Evolutionary conservation across 1,284 basidiomycete species (phyloP), one percentile per base, ranked within the genome.

Genomic region (Leucoagaricus sp.): DNA sequence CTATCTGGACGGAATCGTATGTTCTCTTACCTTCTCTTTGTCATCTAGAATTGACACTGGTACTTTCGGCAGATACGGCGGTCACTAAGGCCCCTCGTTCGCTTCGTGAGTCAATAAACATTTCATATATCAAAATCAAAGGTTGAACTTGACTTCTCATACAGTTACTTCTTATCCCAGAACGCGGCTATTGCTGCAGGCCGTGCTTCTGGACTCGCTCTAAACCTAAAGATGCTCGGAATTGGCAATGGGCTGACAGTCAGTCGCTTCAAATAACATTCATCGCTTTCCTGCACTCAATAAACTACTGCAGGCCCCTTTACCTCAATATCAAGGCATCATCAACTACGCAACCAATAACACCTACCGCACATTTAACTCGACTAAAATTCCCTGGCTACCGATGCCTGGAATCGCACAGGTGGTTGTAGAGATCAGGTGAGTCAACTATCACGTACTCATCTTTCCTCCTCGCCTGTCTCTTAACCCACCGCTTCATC

Each of bases 181-280:
- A 89, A 89, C 61, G 72, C 74, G 17, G 80, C 77, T n/a, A 84
- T 87, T 59, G 71, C 74, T 21, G 69, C 75, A 21, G 75, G 80
- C 10, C 72, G 72, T 10, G 65, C 81, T 12, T 65, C 68, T 9
- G 53, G 53, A 25, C 62, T 77, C 5, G 68, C 69, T 13, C 77
- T 89, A 47, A 84, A 87, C 64, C 75, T 89, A n/a, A 79, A 85
- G 64, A 76, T 79, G 13, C 75, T 88, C 17, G 83, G 83, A 21
- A 76, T 89, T 48, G 86, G 85, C 3, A 78, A 86, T 64, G 85
- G 85, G 6, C 69, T 86, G 17, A 85, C 83, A 3, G 83, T 84
- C 66, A 34, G 72, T 61, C 13, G n/a, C 25, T 13, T 33, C 9
- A 28, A 13, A 17, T 29, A 47, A 29, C 33, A 40, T 44, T 15